These are phyloP conservation scores for Anthoceros angustus DNA, from an alignment of 225 moss, liverwort and hornwort species.

Conservation along the genomic window DNA sequence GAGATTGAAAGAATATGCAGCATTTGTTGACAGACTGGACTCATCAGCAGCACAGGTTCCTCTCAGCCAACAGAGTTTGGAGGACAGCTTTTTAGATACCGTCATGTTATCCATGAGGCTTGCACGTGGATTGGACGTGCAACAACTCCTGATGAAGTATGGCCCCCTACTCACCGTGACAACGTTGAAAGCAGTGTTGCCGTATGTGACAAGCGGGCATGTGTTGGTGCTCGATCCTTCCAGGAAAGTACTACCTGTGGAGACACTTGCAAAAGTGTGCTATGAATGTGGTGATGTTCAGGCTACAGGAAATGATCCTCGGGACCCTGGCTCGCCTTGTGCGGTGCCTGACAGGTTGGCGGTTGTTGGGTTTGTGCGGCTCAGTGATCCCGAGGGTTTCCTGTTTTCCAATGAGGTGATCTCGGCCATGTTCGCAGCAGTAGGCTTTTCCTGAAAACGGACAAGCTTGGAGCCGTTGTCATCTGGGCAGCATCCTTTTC, in stretches of 20 bases:
- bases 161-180: constrained; percentile 29
- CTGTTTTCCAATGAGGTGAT: constrained; percentile 89
- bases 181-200: constrained; percentile 35
- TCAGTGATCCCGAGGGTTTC: constrained; percentile 76
- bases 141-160: constrained; percentile 23
- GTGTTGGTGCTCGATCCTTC: constrained; percentile 30
- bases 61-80: constrained; percentile 22
- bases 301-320: constrained; percentile 6
- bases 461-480: no score
- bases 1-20: constrained; percentile 50
- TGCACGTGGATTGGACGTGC: constrained; percentile 55
- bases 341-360: no score
- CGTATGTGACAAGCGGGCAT: constrained; percentile 44
- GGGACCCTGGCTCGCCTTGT: background rate
- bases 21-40: constrained; percentile 42
- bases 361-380: constrained; percentile 22
- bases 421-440: constrained; percentile 77
- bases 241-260: constrained; percentile 13
- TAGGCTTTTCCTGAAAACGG: constrained; percentile 1
- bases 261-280: background rate
- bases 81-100: constrained; percentile 52
- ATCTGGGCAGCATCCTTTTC: no score
- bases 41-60: constrained; percentile 15
- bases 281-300: background rate
- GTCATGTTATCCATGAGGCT: constrained; percentile 79